Percentiles rank a stretch among this genome's conserved stretches.
These are phyloP conservation scores for Saturnispora silvae DNA, from an alignment of 805 yeast species.

Conservation along the genomic window DNA sequence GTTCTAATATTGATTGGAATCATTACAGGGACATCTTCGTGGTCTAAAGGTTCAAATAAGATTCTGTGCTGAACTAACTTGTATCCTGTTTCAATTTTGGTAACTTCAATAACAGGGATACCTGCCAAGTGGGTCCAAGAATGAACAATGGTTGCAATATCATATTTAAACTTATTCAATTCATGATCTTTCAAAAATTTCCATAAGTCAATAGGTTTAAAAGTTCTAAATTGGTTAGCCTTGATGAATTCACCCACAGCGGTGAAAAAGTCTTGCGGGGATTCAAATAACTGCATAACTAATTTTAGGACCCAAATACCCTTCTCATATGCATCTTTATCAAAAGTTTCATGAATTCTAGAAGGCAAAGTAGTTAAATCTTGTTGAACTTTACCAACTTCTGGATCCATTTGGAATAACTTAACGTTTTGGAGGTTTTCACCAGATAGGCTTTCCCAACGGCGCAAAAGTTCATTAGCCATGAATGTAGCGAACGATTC, in stretches of 20 bases:
- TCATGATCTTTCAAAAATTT: constrained; percentile 23
- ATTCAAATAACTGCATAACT: constrained; percentile 34
- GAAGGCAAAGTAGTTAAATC: constrained; percentile 26
- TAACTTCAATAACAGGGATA: constrained; percentile 52
- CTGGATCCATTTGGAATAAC: constrained; percentile 23
- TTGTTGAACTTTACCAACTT: constrained; percentile 30
- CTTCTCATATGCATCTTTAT: constrained; percentile 43
- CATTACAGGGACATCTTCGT: constrained; percentile 51
- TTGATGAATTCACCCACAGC: constrained; percentile 32
- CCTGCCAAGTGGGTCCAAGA: constrained; percentile 58
- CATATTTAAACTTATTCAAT: constrained; percentile 25
- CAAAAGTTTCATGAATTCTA: constrained; percentile 37
- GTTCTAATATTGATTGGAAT: constrained; percentile 43
- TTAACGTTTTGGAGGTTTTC: constrained; percentile 23
- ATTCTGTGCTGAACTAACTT: constrained; percentile 34
- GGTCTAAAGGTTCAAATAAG: constrained; percentile 19
- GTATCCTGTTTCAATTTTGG: constrained; percentile 23
- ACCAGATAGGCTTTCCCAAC: constrained; percentile 26
- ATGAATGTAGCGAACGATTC: constrained; percentile 73
- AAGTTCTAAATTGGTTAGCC: constrained; percentile 25
- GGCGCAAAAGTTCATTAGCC: constrained; percentile 32
- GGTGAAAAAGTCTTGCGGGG: constrained; percentile 23
- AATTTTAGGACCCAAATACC: constrained; percentile 47
- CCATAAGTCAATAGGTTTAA: constrained; percentile 49
- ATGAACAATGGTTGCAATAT: constrained; percentile 40